Evolutionary conservation across 2,329 filamentous ascomycete species (phyloP), one percentile per base, ranked within the genome.

Genomic region (Xylaria sp.): DNA sequence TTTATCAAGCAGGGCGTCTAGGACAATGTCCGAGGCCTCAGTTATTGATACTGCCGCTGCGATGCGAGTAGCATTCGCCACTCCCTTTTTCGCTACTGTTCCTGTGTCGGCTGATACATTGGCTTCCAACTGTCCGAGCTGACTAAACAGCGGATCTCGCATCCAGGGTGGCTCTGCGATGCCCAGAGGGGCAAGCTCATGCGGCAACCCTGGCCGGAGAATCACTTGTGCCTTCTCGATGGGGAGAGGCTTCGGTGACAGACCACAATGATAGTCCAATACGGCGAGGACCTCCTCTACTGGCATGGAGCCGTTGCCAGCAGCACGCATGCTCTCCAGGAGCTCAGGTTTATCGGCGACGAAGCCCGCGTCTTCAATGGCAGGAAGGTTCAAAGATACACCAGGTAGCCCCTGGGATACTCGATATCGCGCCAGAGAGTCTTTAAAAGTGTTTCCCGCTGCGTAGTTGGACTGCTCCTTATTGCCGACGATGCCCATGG

Each of bases 1-100:
- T 61, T 76, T 76, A 23, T 71, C 62, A 15, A 78, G 68, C 23
- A 79, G 48, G 0, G 77, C 75, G 4, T 78, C 72, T 0, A 76
- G 56, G 0, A 75, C 73, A 13, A 77, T 62, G 23, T 69, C 36
- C 36, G 68, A 73, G 3, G 72, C 75, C 54, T 76, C 76, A 7
- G 65, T 64, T 10, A 66, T 49, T 1, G 77, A 75, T 0, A 62
- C 31, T 10, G 76, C 72, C 6, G 69, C 69, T 3, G 73, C 43
- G 0, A 79, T 73, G 4, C 72, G 70, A 8, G 68, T 63, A 0
- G 58, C 65, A 48, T 73, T 58, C 54, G 72, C 68, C 15, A 66
- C 57, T 2, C 70, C 49, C 57, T 69, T 69, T 20, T 69, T 63
- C 25, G 57, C 43, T 28, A 55, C 65, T 2, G 46, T n/a, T 15